Base-by-base conservation (phyloP, 2,329 filamentous ascomycete species). In the Venturia effusa region DNA sequence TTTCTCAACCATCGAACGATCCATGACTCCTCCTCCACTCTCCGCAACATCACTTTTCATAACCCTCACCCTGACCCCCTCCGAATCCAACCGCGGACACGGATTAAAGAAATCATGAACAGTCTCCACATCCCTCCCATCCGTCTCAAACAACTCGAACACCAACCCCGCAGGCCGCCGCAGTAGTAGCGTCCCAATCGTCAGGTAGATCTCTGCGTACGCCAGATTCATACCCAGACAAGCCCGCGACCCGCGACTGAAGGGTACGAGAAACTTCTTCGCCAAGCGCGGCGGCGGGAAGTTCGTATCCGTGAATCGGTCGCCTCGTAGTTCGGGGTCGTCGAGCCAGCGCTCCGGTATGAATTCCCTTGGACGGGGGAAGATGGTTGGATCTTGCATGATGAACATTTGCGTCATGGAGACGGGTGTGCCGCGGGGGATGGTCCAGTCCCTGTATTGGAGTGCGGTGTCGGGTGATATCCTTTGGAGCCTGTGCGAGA, bases 151-250 rank as follows among this genome's bases (percentile, higher is more conserved):
- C 37, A 74, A 57, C 59, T 68, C 65, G 39, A 74, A 59, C 32
- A 65, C 43, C 54, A 66, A 64, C 66, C 24, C 67, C 65, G 40
- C 68, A 6, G 64, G 65, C 30, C 45, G 22, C n/a, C n/a, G n/a
- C n/a, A n/a, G n/a, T 61, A 72, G 70, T 24, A 73, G 34, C 57
- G 64, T 64, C 24, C 65, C 70, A 32, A 72, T 61, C 54, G 66
- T 67, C 15, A 70, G 34, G 59, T 70, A 76, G 22, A 78, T 67
- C 68, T 78, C 75, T 7, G 74, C 67, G 32, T 76, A 75, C 22
- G 72, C 76, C 3, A 78, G 67, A 67, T 80, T 77, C 55, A 78
- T 77, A 19, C 80, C 80, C 15, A 78, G 71, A 65, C 80, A 82
- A 68, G 76, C 75, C 27, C 79, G 70, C 3, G 72, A 75, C 0